Percentiles rank a stretch among this genome's conserved stretches.
phyloP scores from a whole-genome alignment of 2,329 filamentous ascomycete genomes.

The Aureobasidium pullulans region DNA sequence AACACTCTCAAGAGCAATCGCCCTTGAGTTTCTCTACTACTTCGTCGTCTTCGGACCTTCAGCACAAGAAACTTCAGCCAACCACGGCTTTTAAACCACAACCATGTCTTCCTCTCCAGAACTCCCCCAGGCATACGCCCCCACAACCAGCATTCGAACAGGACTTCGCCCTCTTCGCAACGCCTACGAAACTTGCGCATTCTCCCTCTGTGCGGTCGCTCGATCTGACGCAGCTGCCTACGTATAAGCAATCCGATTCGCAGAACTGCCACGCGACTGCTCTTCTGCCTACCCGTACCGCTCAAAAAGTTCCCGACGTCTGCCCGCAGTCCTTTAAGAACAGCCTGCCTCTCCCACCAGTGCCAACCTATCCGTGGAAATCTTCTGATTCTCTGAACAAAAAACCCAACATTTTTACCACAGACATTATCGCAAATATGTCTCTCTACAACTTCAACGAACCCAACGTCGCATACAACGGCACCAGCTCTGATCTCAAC shows the following conservation, averaged over 20 bases:
- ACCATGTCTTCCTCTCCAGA: conserved; percentile 67
- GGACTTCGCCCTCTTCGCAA: conserved; percentile 73
- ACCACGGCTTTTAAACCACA: conserved; percentile 68
- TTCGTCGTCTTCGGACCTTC: conserved; percentile 26
- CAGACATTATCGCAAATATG: not conserved
- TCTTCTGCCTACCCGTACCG: no score
- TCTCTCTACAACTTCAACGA: not conserved
- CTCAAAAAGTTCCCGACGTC: no score
- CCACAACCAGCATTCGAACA: conserved; percentile 39
- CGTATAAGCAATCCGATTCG: conserved; percentile 41
- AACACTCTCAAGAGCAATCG: conserved; percentile 24
- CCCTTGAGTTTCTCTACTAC: conserved; percentile 54
- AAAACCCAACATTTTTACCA: not conserved
- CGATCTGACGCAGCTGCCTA: conserved; percentile 48
- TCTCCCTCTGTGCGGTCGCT: conserved; percentile 44
- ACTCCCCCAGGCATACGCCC: conserved; percentile 45
- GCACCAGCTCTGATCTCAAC: conserved; percentile 38
- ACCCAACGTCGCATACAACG: conserved; percentile 36
- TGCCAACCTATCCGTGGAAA: not conserved
- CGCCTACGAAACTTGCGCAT: conserved; percentile 31
- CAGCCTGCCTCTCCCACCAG: not conserved
- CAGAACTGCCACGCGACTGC: conserved; percentile 18
- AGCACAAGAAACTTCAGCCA: conserved; percentile 50
- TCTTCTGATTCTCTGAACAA: not conserved
- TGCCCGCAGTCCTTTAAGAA: no score